phyloP scores from a whole-genome alignment of 345 rosid species.

The Odontarrhena argentea region DNA sequence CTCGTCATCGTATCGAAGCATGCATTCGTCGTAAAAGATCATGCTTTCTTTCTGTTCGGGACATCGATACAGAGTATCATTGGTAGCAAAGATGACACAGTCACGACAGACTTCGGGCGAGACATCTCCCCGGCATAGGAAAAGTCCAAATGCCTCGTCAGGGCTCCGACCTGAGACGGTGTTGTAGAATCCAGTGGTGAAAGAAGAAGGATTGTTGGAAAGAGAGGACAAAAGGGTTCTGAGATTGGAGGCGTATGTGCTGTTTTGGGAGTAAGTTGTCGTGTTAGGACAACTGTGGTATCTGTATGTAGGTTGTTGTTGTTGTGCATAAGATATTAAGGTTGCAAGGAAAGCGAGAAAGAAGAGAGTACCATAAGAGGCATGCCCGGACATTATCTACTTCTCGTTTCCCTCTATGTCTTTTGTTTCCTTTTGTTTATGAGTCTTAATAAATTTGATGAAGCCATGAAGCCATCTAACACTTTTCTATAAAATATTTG shows the following conservation, averaged over 20 bases:
- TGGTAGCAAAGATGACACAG: background rate
- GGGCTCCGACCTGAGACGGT: slow-evolving; percentile 19
- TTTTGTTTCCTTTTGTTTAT: too few species aligned
- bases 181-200: slow-evolving; percentile 29
- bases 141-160: slow-evolving; percentile 36
- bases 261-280: slow-evolving; percentile 39
- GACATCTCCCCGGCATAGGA: slow-evolving; percentile 42
- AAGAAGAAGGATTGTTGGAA: slow-evolving; percentile 18
- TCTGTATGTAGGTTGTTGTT: background rate
- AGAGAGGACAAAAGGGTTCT: slow-evolving; percentile 35
- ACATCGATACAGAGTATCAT: slow-evolving; percentile 10
- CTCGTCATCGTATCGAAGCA: too few species aligned
- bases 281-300: slow-evolving; percentile 8
- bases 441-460: too few species aligned
- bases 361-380: background rate
- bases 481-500: too few species aligned
- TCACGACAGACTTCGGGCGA: background rate
- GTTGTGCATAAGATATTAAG: slow-evolving; percentile 26
- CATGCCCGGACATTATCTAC: background rate
- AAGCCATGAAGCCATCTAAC: too few species aligned
- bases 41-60: slow-evolving; percentile 23
- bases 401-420: too few species aligned
- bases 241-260: slow-evolving; percentile 45
- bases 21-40: too few species aligned
- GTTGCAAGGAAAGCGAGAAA: background rate